phyloP scores from a whole-genome alignment of 169 alveolate species.

The Plasmodium knowlesi region DNA sequence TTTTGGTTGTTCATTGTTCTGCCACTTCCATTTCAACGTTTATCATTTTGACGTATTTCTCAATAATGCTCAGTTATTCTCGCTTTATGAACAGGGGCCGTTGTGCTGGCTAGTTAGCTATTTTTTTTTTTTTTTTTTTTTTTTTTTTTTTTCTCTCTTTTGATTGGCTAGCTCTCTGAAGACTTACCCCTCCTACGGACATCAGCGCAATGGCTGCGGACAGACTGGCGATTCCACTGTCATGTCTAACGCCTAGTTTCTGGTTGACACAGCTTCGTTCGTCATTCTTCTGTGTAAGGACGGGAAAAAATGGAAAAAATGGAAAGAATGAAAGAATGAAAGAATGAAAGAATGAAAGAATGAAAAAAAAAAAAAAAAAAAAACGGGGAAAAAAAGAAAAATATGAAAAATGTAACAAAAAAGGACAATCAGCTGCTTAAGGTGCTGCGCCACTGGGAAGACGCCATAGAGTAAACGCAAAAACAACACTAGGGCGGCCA shows the following conservation, averaged over 20 bases:
- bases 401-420: neutral
- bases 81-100: neutral
- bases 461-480: slow-evolving; percentile 1
- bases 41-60: neutral
- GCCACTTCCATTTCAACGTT: neutral
- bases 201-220: slow-evolving; percentile 88
- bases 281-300: neutral
- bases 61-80: neutral
- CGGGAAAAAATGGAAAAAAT: neutral
- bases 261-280: slow-evolving; percentile 27
- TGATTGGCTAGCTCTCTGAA: neutral
- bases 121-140: neutral
- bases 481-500: neutral
- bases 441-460: neutral
- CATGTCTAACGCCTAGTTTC: slow-evolving; percentile 83
- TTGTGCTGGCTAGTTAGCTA: neutral
- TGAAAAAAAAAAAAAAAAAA: neutral
- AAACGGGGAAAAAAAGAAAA: neutral
- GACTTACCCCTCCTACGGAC: slow-evolving; percentile 86
- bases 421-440: neutral
- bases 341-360: neutral
- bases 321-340: too few species aligned
- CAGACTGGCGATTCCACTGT: slow-evolving; percentile 86
- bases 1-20: neutral
- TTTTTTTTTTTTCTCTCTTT: neutral